These are phyloP conservation scores for Emericellopsis atlantica DNA, from an alignment of 2,329 filamentous ascomycete genomes.

Conservation along the genomic window DNA sequence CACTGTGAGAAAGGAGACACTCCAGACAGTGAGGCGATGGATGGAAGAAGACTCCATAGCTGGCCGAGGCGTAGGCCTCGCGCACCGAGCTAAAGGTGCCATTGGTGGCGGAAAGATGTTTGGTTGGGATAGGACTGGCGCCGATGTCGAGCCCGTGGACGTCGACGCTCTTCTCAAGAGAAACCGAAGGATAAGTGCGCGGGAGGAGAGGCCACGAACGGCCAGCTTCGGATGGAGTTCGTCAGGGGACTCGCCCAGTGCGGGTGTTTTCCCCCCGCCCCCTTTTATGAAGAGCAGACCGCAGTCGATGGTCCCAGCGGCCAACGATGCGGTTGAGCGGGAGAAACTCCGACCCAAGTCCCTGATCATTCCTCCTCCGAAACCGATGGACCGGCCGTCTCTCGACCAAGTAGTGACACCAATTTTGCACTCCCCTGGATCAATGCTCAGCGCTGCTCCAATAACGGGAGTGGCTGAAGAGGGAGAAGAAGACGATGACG, in stretches of 20 bases:
- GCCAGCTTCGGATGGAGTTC: constrained; percentile 19
- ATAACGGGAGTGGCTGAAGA: constrained; percentile 1
- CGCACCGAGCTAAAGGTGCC: constrained; percentile 17
- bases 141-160: constrained; percentile 32
- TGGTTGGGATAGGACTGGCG: constrained; percentile 36
- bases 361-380: background rate
- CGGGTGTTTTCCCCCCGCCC: background rate
- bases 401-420: background rate
- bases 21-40: constrained; percentile 50
- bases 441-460: background rate
- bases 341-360: background rate
- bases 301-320: constrained; percentile 4
- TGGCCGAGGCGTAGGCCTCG: constrained; percentile 26
- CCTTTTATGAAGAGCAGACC: constrained; percentile 4
- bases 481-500: constrained; percentile 16
- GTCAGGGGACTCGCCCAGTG: constrained; percentile 2
- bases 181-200: constrained; percentile 11
- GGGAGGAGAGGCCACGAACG: constrained; percentile 11
- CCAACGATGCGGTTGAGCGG: background rate
- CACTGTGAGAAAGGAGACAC: constrained; percentile 35
- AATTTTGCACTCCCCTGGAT: background rate
- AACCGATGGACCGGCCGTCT: background rate
- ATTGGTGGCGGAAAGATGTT: constrained; percentile 36
- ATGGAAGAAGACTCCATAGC: constrained; percentile 51
- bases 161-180: constrained; percentile 22